Evolutionary conservation across 1,284 basidiomycete species (phyloP).

Genomic region (Taiwanofungus camphoratus): DNA sequence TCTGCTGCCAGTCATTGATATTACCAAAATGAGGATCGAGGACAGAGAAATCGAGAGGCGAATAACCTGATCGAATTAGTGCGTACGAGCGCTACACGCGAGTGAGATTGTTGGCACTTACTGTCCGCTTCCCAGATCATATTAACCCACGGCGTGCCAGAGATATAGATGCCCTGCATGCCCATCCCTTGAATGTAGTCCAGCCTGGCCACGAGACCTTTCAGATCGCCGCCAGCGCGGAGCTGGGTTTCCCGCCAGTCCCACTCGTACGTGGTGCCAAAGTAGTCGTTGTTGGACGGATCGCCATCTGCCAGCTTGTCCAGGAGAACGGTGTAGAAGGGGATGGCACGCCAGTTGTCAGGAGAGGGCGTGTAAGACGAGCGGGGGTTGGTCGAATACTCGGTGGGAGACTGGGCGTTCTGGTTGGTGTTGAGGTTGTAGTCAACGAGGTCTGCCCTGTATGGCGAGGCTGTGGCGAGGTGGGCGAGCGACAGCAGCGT

Average conservation of each 20-base stretch:
- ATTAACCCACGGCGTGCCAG: constrained; percentile 87
- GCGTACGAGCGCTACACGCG: constrained; percentile 3
- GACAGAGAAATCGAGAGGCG: constrained; percentile 83
- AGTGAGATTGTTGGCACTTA: constrained; percentile 34
- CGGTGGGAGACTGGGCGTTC: constrained; percentile 60
- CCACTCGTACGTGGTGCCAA: constrained; percentile 72
- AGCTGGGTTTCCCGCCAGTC: constrained; percentile 86
- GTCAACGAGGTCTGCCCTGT: constrained; percentile 66
- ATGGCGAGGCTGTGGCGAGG: constrained; percentile 50
- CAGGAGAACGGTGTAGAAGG: constrained; percentile 80
- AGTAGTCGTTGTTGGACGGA: constrained; percentile 86
- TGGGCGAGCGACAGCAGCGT: constrained; percentile 26
- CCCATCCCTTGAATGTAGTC: constrained; percentile 91
- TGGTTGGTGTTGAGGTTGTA: constrained; percentile 87
- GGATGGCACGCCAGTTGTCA: constrained; percentile 80
- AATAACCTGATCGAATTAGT: constrained; percentile 62
- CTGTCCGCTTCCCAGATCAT: constrained; percentile 96
- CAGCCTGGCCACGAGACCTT: constrained; percentile 66
- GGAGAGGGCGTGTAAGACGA: constrained; percentile 74
- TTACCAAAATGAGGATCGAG: constrained; percentile 90
- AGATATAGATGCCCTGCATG: constrained; percentile 77
- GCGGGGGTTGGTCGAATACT: constrained; percentile 64
- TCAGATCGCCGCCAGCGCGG: constrained; percentile 81
- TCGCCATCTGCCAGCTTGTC: constrained; percentile 94
- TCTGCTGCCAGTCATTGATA: constrained; percentile 67